Evolutionary conservation across 2,329 filamentous ascomycete genomes (phyloP), one percentile per base, ranked within the genome.

Genomic region (Penicillium sp.): DNA sequence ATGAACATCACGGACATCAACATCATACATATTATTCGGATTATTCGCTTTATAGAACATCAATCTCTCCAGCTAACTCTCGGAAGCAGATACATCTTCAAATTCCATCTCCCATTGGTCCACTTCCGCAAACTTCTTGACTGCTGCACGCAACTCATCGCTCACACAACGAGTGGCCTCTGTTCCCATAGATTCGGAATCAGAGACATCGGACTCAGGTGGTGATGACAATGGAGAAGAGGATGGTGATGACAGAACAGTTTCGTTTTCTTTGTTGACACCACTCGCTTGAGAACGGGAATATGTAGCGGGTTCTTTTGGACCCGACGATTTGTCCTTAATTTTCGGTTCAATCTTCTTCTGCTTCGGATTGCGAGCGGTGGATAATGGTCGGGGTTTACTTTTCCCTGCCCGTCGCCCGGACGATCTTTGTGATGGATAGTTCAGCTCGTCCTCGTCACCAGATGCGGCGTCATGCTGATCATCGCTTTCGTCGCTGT

Each of bases 81-180:
- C 68, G 21, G 65, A 63, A 16, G 53, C 58, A 47, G 65, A 63
- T 3, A 77, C 71, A 52, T 78, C 75, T 58, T 78, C 75, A 67
- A 76, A 78, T 29, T 77, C 75, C 70, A 78, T 75, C 55, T 74
- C 48, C 75, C 75, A 78, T 58, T 70, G 61, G 59, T 77, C 75
- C 43, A 78, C 65, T 58, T 77, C 75, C 0, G 71, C 72, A 64
- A 78, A 78, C 41, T 76, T 77, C 58, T 65, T 64, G 29, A 70
- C 69, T 49, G 73, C 72, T 16, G 62, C 56, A 23, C 67, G 66
- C 34, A 78, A 62, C 49, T 78, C 75, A 39, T 72, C 70, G 56
- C 74, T 78, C 43, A 68, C 57, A 50, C 64, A 68, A 36, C 64
- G 63, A 7, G 53, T 49, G 2, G 57, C 53, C 8, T 34, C 33